These are phyloP conservation scores for Pseudocercospora pini-densiflorae DNA, from an alignment of 2,329 filamentous ascomycete genomes.

Conservation along the genomic window DNA sequence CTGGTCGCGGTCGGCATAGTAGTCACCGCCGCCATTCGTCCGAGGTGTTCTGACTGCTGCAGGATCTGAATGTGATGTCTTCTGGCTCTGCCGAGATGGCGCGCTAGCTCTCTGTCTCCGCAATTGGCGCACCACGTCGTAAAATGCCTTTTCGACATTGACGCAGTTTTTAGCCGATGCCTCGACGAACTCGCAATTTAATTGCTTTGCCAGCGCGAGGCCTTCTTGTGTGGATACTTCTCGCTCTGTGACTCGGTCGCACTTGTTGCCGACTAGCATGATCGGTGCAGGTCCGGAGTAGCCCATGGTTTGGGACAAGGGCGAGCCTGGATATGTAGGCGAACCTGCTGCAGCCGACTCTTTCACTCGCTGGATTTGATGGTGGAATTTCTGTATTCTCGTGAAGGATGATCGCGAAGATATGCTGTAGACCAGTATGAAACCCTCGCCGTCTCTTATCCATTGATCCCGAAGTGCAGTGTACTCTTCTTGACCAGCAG, in stretches of 20 bases:
- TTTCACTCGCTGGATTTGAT: conserved; percentile 96
- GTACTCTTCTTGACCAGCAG: conserved; percentile 97
- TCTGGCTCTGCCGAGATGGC: conserved; percentile 29
- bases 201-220: conserved; percentile 83
- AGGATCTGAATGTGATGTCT: conserved; percentile 20
- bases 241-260: conserved; percentile 91
- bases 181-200: conserved; percentile 96
- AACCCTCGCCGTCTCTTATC: conserved; percentile 97
- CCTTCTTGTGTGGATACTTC: conserved; percentile 98
- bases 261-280: conserved; percentile 99
- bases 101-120: conserved; percentile 69
- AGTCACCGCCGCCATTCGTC: conserved; percentile 26
- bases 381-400: conserved; percentile 93
- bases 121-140: conserved; percentile 91
- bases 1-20: conserved; percentile 26
- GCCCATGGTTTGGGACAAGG: conserved; percentile 63
- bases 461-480: conserved; percentile 95
- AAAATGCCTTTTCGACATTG: conserved; percentile 98
- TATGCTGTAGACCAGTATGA: conserved; percentile 98
- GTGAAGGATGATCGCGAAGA: conserved; percentile 94
- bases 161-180: conserved; percentile 97
- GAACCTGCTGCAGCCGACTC: conserved; percentile 77
- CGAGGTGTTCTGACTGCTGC: conserved; percentile 18
- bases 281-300: conserved; percentile 78
- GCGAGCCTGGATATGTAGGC: conserved; percentile 76